phyloP scores from a whole-genome alignment of 2,329 filamentous ascomycete species.

The Madurella fahalii region DNA sequence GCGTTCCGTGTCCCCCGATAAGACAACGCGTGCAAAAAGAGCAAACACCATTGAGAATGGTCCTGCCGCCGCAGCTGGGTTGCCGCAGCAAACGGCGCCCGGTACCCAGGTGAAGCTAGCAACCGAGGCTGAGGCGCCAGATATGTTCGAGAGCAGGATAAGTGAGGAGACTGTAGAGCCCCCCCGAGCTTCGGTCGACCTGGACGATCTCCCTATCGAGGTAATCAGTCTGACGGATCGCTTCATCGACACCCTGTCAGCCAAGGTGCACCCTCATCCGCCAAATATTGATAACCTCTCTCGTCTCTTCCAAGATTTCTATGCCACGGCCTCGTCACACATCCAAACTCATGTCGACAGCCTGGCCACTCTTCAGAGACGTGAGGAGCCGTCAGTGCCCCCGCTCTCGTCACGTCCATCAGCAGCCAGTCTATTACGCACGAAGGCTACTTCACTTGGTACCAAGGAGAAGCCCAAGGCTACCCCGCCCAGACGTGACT shows the following conservation, averaged over 20 bases:
- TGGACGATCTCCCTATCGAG: constrained; percentile 91
- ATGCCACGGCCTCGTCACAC: constrained; percentile 71
- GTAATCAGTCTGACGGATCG: constrained; percentile 85
- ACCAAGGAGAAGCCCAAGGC: constrained; percentile 48
- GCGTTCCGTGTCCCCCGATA: constrained; percentile 17
- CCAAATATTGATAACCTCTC: constrained; percentile 79
- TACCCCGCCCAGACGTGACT: constrained; percentile 38
- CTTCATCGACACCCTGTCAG: constrained; percentile 85
- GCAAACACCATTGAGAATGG: constrained; percentile 46
- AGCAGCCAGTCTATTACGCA: constrained; percentile 52
- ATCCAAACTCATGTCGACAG: constrained; percentile 84
- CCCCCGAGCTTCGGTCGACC: constrained; percentile 59
- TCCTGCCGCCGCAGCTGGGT: constrained; percentile 22
- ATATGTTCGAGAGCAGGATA: constrained; percentile 45
- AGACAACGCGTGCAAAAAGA: constrained; percentile 35
- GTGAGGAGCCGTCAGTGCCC: constrained; percentile 56
- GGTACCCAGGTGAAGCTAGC: constrained; percentile 10
- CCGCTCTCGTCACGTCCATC: constrained; percentile 53
- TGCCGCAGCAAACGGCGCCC: constrained; percentile 19
- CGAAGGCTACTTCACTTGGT: constrained; percentile 52
- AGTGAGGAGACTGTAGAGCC: constrained; percentile 45
- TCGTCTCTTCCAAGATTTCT: constrained; percentile 92
- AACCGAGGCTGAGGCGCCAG: constrained; percentile 20
- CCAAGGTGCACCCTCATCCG: constrained; percentile 80
- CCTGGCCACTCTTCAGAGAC: constrained; percentile 69